These are phyloP conservation scores for Annulohypoxylon maeteangense DNA, from an alignment of 495 filamentous ascomycete genomes.

Conservation along the genomic window DNA sequence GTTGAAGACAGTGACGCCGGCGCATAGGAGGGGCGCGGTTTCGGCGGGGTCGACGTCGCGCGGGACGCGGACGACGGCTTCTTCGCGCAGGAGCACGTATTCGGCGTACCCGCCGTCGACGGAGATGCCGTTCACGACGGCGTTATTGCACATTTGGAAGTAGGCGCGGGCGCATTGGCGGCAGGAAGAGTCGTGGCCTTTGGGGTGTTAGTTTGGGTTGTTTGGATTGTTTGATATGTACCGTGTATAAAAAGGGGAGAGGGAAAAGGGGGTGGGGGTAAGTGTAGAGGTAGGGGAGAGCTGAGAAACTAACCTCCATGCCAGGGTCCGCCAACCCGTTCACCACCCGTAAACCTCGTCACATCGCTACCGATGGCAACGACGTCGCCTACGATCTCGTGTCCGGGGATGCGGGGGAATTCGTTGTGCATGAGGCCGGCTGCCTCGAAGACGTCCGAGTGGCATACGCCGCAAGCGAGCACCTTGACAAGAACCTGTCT, in stretches of 20 bases:
- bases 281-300: conserved; percentile 2
- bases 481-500: conserved; percentile 65
- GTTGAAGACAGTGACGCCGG: conserved; percentile 79
- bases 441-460: conserved; percentile 55
- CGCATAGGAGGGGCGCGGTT: conserved; percentile 75
- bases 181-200: conserved; percentile 59
- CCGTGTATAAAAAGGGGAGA: too few species aligned
- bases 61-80: conserved; percentile 72
- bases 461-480: conserved; percentile 65
- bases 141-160: conserved; percentile 66
- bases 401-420: conserved; percentile 64
- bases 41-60: conserved; percentile 65
- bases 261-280: not conserved
- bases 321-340: conserved; percentile 65
- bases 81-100: conserved; percentile 69
- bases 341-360: conserved; percentile 57
- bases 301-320: conserved; percentile 62
- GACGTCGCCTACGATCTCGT: conserved; percentile 66
- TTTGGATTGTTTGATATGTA: not conserved
- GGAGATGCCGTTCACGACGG: conserved; percentile 63
- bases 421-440: conserved; percentile 52
- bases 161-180: conserved; percentile 58
- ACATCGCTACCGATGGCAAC: conserved; percentile 59
- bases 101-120: conserved; percentile 69
- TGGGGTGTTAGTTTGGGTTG: conserved; percentile 8